Conservation (phyloP, 2,329 filamentous ascomycete genomes). For the Nothopassalora personata region DNA sequence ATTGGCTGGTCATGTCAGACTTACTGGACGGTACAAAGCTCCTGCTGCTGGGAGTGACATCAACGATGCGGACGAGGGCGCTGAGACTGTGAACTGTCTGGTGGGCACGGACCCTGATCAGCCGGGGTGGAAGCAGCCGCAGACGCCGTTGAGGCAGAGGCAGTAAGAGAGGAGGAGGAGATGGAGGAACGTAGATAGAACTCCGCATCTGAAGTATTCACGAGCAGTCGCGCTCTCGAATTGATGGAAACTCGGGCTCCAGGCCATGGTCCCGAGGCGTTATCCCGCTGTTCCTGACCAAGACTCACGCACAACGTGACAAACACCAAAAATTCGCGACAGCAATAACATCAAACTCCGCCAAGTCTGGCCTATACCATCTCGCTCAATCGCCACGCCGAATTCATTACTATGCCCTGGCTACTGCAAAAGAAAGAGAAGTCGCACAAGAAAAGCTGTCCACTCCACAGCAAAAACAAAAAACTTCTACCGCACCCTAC, state of each 20-base stretch:
- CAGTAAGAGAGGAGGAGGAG: background rate
- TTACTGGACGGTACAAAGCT: constrained; percentile 8
- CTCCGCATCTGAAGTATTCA: too few relatives aligned
- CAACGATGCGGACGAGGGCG: constrained; percentile 31
- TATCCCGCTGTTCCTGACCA: too few relatives aligned
- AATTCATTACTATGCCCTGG: too few relatives aligned
- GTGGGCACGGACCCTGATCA: constrained; percentile 26
- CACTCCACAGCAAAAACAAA: background rate
- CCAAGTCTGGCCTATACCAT: too few relatives aligned
- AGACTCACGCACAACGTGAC: too few relatives aligned
- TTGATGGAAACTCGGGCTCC: too few relatives aligned
- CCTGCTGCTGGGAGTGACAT: constrained; percentile 22
- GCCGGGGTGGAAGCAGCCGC: constrained; percentile 20
- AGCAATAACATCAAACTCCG: too few relatives aligned
- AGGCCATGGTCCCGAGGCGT: too few relatives aligned
- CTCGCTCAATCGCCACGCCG: too few relatives aligned
- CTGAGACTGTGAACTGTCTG: constrained; percentile 35
- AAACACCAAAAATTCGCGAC: too few relatives aligned
- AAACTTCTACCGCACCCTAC: background rate
- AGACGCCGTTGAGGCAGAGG: constrained; percentile 7
- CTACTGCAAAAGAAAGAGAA: background rate
- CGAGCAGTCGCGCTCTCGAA: too few relatives aligned
- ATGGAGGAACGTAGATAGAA: background rate
- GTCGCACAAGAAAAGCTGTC: background rate
- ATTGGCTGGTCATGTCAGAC: constrained; percentile 15